Evolutionary conservation across 805 yeast genomes (phyloP).

Genomic region (Babjeviella inositovora): DNA sequence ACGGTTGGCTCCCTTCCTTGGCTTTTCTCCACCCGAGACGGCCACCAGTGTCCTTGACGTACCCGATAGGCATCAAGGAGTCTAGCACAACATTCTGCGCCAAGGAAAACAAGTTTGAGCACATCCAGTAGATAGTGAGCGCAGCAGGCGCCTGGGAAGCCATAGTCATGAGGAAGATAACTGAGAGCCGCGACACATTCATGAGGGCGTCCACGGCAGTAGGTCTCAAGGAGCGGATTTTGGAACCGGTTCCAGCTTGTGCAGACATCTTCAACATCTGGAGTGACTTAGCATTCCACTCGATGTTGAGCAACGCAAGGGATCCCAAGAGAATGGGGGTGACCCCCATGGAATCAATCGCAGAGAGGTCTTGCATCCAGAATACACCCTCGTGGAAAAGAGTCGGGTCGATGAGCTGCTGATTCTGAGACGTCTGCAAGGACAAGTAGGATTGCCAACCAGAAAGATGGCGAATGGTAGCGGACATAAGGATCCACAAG

Average conservation of each 20-base stretch:
- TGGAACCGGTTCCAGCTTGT: slow-evolving; percentile 8
- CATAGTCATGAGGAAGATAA: slow-evolving; percentile 69
- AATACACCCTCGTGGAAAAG: slow-evolving; percentile 36
- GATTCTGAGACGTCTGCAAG: no score
- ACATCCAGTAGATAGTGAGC: slow-evolving; percentile 75
- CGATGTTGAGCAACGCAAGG: slow-evolving; percentile 60
- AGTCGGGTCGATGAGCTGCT: slow-evolving; percentile 30
- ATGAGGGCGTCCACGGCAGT: slow-evolving; percentile 49
- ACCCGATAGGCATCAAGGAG: slow-evolving; percentile 39
- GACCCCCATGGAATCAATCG: slow-evolving; percentile 42
- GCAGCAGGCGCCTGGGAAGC: slow-evolving; percentile 81
- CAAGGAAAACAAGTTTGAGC: slow-evolving; percentile 67
- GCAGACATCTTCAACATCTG: slow-evolving; percentile 20
- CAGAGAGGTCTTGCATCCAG: slow-evolving; percentile 45
- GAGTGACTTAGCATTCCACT: slow-evolving; percentile 63
- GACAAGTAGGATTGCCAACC: slow-evolving; percentile 50
- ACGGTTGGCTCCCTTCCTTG: no score
- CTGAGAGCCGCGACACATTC: slow-evolving; percentile 57
- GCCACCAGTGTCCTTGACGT: no score
- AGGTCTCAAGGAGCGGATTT: slow-evolving; percentile 24
- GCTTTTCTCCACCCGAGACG: no score
- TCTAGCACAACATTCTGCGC: slow-evolving; percentile 64
- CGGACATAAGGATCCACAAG: slow-evolving; percentile 66
- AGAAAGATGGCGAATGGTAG: slow-evolving; percentile 59
- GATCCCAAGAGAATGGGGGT: slow-evolving; percentile 64